Conservation (phyloP, 2,329 filamentous ascomycete species). For the Davidsoniella neocaledoniae region DNA sequence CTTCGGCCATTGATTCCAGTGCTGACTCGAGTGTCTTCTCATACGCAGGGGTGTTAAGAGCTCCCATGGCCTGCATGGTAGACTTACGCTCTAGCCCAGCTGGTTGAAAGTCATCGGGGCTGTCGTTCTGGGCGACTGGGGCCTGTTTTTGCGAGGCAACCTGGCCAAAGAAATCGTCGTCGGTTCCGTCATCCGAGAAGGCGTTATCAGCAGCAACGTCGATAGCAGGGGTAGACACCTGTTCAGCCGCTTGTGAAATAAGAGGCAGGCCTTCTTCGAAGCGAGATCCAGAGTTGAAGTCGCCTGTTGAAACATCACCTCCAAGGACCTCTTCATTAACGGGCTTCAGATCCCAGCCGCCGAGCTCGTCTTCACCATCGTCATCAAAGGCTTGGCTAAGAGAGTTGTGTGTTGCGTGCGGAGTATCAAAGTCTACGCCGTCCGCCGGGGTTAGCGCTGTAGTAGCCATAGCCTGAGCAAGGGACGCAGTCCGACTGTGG, state of each 20-base stretch:
- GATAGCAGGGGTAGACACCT: conserved; percentile 1
- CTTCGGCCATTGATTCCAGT: conserved; percentile 12
- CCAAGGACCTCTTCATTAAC: conserved; percentile 19
- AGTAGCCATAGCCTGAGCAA: conserved; percentile 2
- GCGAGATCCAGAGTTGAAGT: conserved; percentile 32
- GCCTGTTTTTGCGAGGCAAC: conserved; percentile 24
- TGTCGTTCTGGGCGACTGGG: conserved; percentile 16
- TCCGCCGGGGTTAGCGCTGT: neutral
- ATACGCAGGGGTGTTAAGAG: conserved; percentile 21
- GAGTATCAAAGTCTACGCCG: conserved; percentile 9
- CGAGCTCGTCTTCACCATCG: conserved; percentile 1
- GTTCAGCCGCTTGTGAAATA: conserved; percentile 22
- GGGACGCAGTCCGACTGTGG: conserved; percentile 3
- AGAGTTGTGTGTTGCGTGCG: conserved; percentile 9
- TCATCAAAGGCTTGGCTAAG: neutral
- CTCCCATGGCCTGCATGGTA: conserved; percentile 47
- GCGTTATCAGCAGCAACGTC: conserved; percentile 17
- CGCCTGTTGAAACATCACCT: conserved; percentile 24
- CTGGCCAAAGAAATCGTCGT: conserved; percentile 42
- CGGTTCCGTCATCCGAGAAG: conserved; percentile 13
- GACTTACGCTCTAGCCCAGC: conserved; percentile 46
- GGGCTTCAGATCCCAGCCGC: conserved; percentile 8
- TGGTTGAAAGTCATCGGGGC: conserved; percentile 13
- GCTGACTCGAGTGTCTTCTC: neutral
- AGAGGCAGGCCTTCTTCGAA: conserved; percentile 57